These are phyloP conservation scores for Blastobotrys elegans DNA, from an alignment of 1,139 yeast species.

Conservation along the genomic window DNA sequence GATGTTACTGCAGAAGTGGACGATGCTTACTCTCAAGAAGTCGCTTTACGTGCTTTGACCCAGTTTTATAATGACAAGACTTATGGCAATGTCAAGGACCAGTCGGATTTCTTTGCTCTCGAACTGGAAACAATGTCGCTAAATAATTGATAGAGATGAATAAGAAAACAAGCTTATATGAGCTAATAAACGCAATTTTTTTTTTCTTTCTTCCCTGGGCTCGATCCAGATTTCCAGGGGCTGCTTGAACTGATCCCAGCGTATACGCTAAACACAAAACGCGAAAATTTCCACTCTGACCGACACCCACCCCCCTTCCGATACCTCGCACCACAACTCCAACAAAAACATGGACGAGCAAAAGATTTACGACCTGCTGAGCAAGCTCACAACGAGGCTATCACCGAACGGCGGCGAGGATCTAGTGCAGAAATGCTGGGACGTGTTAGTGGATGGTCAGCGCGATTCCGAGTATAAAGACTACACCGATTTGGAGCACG, in stretches of 20 bases:
- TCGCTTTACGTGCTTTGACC: conserved; percentile 71
- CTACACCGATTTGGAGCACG: conserved; percentile 11
- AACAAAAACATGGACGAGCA: conserved; percentile 5
- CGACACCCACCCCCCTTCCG: background rate
- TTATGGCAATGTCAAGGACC: conserved; percentile 32
- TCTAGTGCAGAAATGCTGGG: conserved; percentile 10
- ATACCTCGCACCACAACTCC: background rate
- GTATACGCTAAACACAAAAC: no score
- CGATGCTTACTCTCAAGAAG: conserved; percentile 81
- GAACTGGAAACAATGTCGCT: conserved; percentile 34
- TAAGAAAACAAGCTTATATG: no score
- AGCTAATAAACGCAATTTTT: no score
- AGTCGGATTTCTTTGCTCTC: conserved; percentile 43
- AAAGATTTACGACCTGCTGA: conserved; percentile 10
- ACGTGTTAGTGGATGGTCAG: conserved; percentile 6
- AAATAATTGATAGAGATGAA: background rate
- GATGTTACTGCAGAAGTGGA: conserved; percentile 73
- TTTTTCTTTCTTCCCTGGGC: background rate
- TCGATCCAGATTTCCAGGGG: background rate
- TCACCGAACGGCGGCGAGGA: background rate
- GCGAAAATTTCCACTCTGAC: background rate
- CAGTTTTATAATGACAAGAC: conserved; percentile 68
- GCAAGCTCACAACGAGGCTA: conserved; percentile 4
- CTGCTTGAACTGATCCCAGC: no score
- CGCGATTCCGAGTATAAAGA: conserved; percentile 7